Base-by-base conservation (phyloP, 441 rosid species). In the Mallotus repandus region DNA sequence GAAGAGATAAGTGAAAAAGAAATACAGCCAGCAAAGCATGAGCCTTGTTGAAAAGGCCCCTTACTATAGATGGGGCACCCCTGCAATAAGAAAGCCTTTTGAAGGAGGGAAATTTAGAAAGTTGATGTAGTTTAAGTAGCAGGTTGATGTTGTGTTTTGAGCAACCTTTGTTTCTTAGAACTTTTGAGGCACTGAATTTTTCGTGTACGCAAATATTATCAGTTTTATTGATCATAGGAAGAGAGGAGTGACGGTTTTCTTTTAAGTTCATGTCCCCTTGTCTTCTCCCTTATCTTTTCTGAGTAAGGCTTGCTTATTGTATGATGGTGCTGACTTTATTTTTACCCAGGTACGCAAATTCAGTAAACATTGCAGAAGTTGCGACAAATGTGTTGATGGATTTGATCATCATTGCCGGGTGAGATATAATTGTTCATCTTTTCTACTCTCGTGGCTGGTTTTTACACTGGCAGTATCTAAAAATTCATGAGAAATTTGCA, bases 391-490 rank as follows among this genome's bases (percentile, higher is more conserved):
- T 69, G 92, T 95, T 55, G 98, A 93, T 83, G 97, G 96, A 80
- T 93, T 95, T 85, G 99, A 95, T 83, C 99, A 95, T 79, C 98
- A 95, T 82, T 95, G 99, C 73, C 90, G 96, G 77, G 98, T 95
- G 80, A 83, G 95, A 72, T 69, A 43, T 71, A 16, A 43, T 43
- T 54, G 16, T 41, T 52, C 45, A 15, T 54, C 69, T 57, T 49
- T 29, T 29, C 32, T 29, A 29, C 32, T 29, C 32, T 29, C 32
- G 32, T 29, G 22, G 50, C 35, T 62, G 25, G 53, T 21, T 57
- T 25, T 65, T 41, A 7, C 29, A 18, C 16, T 0, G 19, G 5
- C 46, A 49, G 38, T 46, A 11, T 25, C 15, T 21, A 25, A 25
- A 10, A 22, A 46, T 38, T 54, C 58, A 3, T 5, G 12, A 10